A percentile compares a stretch with the other conserved stretches of the same genome.
These are phyloP conservation scores for Epichloe elymi DNA, from an alignment of 2,329 filamentous ascomycete genomes.

Conservation along the genomic window DNA sequence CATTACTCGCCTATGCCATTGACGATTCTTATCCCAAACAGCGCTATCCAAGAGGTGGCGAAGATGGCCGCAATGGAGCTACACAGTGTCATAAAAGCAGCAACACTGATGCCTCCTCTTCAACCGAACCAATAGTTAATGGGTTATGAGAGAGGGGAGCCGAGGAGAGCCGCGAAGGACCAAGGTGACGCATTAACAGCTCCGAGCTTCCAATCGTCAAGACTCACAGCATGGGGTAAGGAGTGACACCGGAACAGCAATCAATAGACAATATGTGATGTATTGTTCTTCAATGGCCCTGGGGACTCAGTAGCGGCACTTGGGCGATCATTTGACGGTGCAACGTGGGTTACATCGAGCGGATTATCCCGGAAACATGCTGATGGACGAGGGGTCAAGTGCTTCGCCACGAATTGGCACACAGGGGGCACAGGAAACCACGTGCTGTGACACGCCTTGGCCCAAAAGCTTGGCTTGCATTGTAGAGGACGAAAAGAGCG, in stretches of 20 bases:
- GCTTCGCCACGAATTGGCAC: too few relatives aligned
- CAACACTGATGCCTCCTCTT: constrained; percentile 25
- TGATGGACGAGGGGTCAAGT: too few relatives aligned
- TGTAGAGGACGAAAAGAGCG: too few relatives aligned
- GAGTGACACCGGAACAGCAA: not conserved
- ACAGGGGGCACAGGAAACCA: too few relatives aligned
- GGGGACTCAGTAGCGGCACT: not conserved
- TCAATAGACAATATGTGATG: not conserved
- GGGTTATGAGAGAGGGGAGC: constrained; percentile 26
- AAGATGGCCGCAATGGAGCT: constrained; percentile 26
- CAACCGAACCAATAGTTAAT: constrained; percentile 28
- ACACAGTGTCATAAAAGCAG: constrained; percentile 25
- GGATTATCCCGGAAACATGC: too few relatives aligned
- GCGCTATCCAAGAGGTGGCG: constrained; percentile 18
- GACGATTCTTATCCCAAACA: constrained; percentile 23
- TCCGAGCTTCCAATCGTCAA: constrained; percentile 25
- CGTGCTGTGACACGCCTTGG: too few relatives aligned
- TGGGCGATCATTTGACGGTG: too few relatives aligned
- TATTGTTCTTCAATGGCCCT: not conserved
- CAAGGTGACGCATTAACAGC: constrained; percentile 27
- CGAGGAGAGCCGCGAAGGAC: constrained; percentile 24
- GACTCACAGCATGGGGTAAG: not conserved
- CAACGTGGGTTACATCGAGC: too few relatives aligned
- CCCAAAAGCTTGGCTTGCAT: too few relatives aligned
- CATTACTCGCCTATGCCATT: constrained; percentile 24